These are phyloP conservation scores for Ailanthus altissimus DNA, from an alignment of 345 rosid species.

Conservation along the genomic window DNA sequence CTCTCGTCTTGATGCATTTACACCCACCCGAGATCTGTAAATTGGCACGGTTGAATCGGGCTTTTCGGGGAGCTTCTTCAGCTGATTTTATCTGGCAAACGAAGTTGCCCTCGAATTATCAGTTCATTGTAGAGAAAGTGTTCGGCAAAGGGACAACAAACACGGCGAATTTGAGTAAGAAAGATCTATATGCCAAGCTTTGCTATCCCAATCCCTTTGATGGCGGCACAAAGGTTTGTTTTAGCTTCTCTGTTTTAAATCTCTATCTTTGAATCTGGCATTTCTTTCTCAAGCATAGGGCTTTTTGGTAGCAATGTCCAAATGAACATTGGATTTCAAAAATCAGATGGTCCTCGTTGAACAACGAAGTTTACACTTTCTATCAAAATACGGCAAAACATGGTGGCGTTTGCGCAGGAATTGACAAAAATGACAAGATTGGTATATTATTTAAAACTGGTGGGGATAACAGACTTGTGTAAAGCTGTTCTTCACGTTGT, in stretches of 20 bases:
- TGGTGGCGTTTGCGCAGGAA: neutral
- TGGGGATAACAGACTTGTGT: neutral
- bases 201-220: constrained; percentile 43
- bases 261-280: neutral
- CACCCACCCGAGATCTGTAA: constrained; percentile 61
- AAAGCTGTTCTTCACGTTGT: neutral
- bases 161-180: constrained; percentile 37
- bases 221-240: constrained; percentile 53
- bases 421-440: neutral
- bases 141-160: constrained; percentile 33
- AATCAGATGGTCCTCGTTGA: neutral
- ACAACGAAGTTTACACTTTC: neutral
- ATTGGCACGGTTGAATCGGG: constrained; percentile 50
- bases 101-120: constrained; percentile 55
- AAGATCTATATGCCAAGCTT: constrained; percentile 49
- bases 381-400: neutral
- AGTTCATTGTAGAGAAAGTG: constrained; percentile 38
- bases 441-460: neutral
- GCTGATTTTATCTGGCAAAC: constrained; percentile 72
- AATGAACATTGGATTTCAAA: neutral
- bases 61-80: constrained; percentile 55
- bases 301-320: neutral
- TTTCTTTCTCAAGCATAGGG: neutral
- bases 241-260: neutral
- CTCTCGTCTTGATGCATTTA: constrained; percentile 45